Percentiles rank a stretch among this genome's conserved stretches.
Evolutionary conservation across 495 filamentous ascomycete species (phyloP).

Genomic region (Usnea hakonensis): DNA sequence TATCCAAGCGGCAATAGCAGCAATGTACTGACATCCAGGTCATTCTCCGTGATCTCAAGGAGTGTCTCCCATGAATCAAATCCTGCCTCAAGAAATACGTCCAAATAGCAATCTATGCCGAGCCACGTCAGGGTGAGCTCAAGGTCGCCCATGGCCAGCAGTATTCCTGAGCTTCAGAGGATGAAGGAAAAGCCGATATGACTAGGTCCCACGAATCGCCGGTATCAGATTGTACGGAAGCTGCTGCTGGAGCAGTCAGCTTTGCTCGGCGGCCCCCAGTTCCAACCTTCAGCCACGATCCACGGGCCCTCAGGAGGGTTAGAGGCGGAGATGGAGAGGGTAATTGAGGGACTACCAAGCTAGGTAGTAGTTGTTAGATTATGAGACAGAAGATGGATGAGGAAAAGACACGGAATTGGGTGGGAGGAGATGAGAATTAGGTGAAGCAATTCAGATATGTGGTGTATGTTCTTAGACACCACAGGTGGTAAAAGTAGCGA

Average conservation of each 20-base stretch:
- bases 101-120: slow-evolving; percentile 65
- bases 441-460: too few species aligned
- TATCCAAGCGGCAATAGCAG: neutral
- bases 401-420: neutral
- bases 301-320: neutral
- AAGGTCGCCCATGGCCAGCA: slow-evolving; percentile 45
- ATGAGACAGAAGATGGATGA: neutral
- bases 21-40: slow-evolving; percentile 47
- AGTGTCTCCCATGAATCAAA: slow-evolving; percentile 78
- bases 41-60: slow-evolving; percentile 70
- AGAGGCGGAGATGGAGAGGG: neutral
- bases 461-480: too few species aligned
- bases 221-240: neutral
- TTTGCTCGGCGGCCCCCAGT: neutral
- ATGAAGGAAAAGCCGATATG: neutral
- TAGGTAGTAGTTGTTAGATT: neutral
- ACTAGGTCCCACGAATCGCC: neutral
- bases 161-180: neutral
- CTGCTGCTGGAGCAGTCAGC: neutral
- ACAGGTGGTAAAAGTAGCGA: too few species aligned
- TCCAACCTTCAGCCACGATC: neutral
- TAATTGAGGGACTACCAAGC: neutral
- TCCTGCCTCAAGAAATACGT: slow-evolving; percentile 61
- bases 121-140: slow-evolving; percentile 56
- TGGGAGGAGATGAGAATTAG: neutral